A percentile compares a stretch with the other conserved stretches of the same genome.
These are phyloP conservation scores for Iris macrosiphon DNA, from an alignment of 106 monocot species.

Conservation along the genomic window DNA sequence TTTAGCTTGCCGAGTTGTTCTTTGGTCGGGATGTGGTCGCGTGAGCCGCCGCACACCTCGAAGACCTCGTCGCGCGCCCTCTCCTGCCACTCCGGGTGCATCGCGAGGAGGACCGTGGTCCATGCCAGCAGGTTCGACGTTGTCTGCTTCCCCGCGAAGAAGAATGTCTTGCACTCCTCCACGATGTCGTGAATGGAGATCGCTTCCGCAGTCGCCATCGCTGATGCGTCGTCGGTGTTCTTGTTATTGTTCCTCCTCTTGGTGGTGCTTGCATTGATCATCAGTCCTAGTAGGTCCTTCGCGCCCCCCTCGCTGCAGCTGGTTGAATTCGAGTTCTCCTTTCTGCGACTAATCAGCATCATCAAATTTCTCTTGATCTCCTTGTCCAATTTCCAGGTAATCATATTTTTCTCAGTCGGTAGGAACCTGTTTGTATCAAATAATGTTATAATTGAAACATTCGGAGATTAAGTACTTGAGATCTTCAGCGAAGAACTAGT, in stretches of 20 bases:
- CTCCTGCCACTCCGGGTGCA: conserved; percentile 90
- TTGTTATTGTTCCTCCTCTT: not conserved
- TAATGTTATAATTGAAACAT: not conserved
- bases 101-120: conserved; percentile 68
- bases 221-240: not conserved
- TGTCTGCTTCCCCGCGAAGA: conserved; percentile 92
- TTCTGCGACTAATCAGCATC: conserved; percentile 39
- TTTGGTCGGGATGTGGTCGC: conserved; percentile 40
- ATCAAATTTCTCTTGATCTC: conserved; percentile 46
- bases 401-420: conserved; percentile 58
- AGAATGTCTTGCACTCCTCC: conserved; percentile 96
- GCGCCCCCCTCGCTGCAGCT: not conserved
- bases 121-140: conserved; percentile 85
- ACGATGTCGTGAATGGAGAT: conserved; percentile 47
- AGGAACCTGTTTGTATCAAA: conserved; percentile 36
- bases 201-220: no score
- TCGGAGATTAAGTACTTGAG: not conserved
- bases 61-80: conserved; percentile 69
- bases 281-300: conserved; percentile 62
- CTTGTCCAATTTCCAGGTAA: conserved; percentile 58
- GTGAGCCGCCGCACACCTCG: conserved; percentile 50
- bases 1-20: conserved; percentile 75
- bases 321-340: conserved; percentile 4
- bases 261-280: conserved; percentile 46
- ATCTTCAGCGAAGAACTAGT: not conserved